A percentile compares a stretch with the other conserved stretches of the same genome.
phyloP scores from a whole-genome alignment of 768 basidiomycete genomes.

The Porpolomopsis calyptriformis region DNA sequence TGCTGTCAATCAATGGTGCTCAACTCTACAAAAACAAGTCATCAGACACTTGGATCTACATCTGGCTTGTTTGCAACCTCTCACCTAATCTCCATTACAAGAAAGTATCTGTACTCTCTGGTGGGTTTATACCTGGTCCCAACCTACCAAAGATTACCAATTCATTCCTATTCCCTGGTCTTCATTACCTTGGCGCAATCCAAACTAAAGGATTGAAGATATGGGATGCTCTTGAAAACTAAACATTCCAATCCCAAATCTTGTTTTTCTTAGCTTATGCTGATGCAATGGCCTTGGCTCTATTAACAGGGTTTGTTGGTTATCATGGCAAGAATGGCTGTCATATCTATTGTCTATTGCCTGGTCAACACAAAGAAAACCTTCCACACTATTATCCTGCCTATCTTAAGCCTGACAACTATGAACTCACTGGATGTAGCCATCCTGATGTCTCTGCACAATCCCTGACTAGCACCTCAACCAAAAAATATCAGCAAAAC shows the following conservation, averaged over 20 bases:
- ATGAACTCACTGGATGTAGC: background rate
- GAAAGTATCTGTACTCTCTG: slow-evolving; percentile 22
- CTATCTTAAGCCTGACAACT: background rate
- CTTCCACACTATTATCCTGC: slow-evolving; percentile 25
- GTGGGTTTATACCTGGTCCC: slow-evolving; percentile 25
- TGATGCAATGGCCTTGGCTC: slow-evolving; percentile 17
- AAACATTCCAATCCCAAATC: background rate
- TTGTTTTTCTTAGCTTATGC: slow-evolving; percentile 13
- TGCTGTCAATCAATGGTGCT: slow-evolving; percentile 29
- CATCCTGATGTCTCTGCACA: background rate
- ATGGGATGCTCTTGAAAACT: background rate
- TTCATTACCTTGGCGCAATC: background rate
- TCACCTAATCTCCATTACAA: slow-evolving; percentile 22
- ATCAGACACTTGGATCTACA: slow-evolving; percentile 25
- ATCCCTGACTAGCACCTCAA: background rate
- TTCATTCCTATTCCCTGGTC: background rate
- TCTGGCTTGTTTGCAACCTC: slow-evolving; percentile 28
- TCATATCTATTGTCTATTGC: slow-evolving; percentile 19
- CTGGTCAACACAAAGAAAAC: slow-evolving; percentile 19
- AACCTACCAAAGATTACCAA: slow-evolving; percentile 10
- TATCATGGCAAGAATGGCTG: slow-evolving; percentile 23
- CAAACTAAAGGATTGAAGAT: background rate
- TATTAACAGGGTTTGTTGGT: slow-evolving; percentile 25
- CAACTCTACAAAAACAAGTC: slow-evolving; percentile 30
- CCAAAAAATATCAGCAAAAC: slow-evolving; percentile 17